phyloP scores from a whole-genome alignment of 2,329 filamentous ascomycete genomes.

The Xylaria polymorpha region DNA sequence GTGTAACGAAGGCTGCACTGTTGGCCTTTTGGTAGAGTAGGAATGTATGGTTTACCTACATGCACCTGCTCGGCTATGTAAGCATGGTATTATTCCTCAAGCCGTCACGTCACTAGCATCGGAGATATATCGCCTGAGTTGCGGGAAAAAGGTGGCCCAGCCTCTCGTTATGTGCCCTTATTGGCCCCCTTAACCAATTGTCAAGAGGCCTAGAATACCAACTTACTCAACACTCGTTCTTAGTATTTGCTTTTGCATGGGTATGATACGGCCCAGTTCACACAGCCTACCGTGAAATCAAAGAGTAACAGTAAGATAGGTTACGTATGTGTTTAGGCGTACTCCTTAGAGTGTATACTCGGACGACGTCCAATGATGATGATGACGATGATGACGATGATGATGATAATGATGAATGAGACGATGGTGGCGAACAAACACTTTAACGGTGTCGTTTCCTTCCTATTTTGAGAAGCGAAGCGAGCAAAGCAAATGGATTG shows the following conservation, averaged over 20 bases:
- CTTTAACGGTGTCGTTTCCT: not conserved
- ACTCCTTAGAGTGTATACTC: not conserved
- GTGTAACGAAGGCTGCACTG: conserved; percentile 15
- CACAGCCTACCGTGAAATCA: conserved; percentile 1
- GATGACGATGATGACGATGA: too few relatives aligned
- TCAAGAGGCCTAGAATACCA: conserved; percentile 22
- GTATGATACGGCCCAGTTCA: conserved; percentile 24
- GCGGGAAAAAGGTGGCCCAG: conserved; percentile 11
- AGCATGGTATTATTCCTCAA: conserved; percentile 14
- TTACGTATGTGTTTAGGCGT: too few relatives aligned
- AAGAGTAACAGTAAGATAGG: too few relatives aligned
- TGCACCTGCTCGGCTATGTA: conserved; percentile 34
- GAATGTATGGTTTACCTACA: conserved; percentile 18
- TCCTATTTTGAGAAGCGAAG: conserved; percentile 3
- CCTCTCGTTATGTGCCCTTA: conserved; percentile 23
- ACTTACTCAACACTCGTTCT: conserved; percentile 16
- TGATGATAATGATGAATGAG: not conserved
- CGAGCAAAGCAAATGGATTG: not conserved
- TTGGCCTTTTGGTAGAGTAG: conserved; percentile 4
- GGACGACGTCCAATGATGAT: not conserved
- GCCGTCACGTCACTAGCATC: conserved; percentile 17
- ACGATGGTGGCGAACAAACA: conserved; percentile 11
- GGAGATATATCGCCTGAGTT: conserved; percentile 32
- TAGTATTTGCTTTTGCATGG: conserved; percentile 21
- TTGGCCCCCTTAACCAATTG: conserved; percentile 20